Conservation (phyloP, 176 grass and related monocot species). For the Cocos nucifera region DNA sequence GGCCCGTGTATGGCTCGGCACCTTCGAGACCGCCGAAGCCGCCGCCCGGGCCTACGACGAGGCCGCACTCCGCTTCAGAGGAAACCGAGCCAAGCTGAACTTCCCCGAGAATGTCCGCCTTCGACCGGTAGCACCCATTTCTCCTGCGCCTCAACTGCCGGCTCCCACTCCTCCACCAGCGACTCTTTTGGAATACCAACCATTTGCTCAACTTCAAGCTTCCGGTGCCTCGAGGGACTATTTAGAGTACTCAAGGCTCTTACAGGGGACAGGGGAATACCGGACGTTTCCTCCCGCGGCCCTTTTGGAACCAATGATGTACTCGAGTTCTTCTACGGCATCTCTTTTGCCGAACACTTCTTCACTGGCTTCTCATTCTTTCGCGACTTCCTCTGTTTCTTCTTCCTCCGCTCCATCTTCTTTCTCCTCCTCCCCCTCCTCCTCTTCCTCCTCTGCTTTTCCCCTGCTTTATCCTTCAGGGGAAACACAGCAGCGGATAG, state of each 20-base stretch:
- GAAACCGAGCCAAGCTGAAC: slow-evolving; percentile 65
- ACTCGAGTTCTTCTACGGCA: not conserved
- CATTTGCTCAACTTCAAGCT: not conserved
- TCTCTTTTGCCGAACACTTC: too few relatives aligned
- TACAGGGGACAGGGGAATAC: slow-evolving; percentile 4
- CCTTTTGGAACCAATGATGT: slow-evolving; percentile 17
- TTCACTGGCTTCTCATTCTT: not conserved
- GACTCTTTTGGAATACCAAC: slow-evolving; percentile 17
- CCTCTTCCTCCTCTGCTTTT: not conserved
- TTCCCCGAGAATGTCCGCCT: slow-evolving; percentile 48
- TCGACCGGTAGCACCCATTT: not conserved
- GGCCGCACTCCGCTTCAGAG: slow-evolving; percentile 60
- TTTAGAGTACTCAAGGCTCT: slow-evolving; percentile 36
- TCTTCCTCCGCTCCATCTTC: not conserved
- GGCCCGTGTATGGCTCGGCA: slow-evolving; percentile 85
- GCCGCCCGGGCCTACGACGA: slow-evolving; percentile 78
- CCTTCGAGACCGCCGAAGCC: slow-evolving; percentile 69
- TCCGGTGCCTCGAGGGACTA: slow-evolving; percentile 8
- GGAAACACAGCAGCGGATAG: not conserved
- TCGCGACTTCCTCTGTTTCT: not conserved
- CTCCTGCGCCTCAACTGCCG: not conserved
- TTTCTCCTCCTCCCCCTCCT: slow-evolving; percentile 12
- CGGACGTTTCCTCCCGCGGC: slow-evolving; percentile 12
- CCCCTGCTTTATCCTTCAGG: slow-evolving; percentile 11
- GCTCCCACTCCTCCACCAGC: not conserved